These are phyloP conservation scores for apple (Malus domestica) DNA, from an alignment of 306 rosid genomes.

Conservation along the genomic window DNA sequence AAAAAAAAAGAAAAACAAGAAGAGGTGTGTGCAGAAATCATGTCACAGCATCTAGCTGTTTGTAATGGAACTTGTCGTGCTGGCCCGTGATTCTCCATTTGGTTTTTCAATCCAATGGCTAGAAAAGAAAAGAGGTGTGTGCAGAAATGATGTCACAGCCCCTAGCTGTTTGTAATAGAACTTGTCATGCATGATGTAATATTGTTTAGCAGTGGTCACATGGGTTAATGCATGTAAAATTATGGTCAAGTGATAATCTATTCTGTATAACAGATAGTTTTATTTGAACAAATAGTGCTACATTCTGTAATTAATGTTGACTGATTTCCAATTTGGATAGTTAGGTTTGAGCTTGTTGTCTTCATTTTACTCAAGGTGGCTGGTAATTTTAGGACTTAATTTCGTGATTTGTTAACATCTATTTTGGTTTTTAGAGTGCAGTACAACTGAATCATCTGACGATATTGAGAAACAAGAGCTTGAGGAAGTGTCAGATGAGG, in stretches of 20 bases:
- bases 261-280: not conserved
- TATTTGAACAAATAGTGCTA: not conserved
- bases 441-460: constrained; percentile 88
- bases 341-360: not conserved
- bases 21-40: too few relatives aligned
- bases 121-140: too few relatives aligned
- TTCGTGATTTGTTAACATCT: constrained; percentile 8
- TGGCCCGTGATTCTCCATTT: too few relatives aligned
- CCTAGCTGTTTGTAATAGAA: not conserved
- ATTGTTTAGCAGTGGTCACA: not conserved
- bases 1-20: too few relatives aligned
- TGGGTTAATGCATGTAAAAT: not conserved
- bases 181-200: not conserved
- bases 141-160: not conserved
- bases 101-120: too few relatives aligned
- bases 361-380: not conserved
- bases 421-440: constrained; percentile 60
- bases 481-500: constrained; percentile 88
- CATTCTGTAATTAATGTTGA: not conserved
- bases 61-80: not conserved
- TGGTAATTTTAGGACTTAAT: not conserved
- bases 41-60: not conserved
- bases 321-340: not conserved
- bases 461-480: constrained; percentile 86
- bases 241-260: too few relatives aligned